Conservation (phyloP, 2,329 filamentous ascomycete genomes). For the Arthrobotrys sinensis region DNA sequence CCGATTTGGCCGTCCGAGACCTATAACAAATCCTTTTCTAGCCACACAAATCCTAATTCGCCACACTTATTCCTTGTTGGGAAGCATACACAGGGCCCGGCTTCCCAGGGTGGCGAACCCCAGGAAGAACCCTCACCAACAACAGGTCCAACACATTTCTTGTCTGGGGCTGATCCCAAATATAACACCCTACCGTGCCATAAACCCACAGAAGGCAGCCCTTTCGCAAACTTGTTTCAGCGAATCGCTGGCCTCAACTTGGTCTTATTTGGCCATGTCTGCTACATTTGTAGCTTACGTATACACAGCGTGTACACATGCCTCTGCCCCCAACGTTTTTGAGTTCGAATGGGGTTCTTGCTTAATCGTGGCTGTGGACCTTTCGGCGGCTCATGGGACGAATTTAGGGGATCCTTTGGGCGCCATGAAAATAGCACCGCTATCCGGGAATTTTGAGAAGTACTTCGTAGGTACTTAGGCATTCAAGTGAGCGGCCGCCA, state of each 20-base stretch:
- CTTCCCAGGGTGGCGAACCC: not conserved
- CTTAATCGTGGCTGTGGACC: constrained; percentile 16
- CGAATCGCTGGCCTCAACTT: constrained; percentile 21
- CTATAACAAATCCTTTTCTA: constrained; percentile 26
- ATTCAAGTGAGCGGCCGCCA: not conserved
- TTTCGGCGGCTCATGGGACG: constrained; percentile 28
- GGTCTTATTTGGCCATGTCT: not conserved
- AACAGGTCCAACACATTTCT: constrained; percentile 51
- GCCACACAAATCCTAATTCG: constrained; percentile 26
- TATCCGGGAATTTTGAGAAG: constrained; percentile 2
- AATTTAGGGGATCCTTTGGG: constrained; percentile 34
- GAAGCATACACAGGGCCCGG: constrained; percentile 11
- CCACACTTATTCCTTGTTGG: constrained; percentile 9
- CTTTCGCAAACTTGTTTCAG: constrained; percentile 3
- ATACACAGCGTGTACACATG: not conserved
- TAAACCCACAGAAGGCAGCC: constrained; percentile 4
- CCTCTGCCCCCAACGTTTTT: constrained; percentile 6
- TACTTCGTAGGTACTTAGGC: constrained; percentile 38
- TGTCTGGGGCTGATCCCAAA: constrained; percentile 35
- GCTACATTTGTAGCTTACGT: not conserved
- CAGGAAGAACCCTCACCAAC: constrained; percentile 9
- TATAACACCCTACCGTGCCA: constrained; percentile 45
- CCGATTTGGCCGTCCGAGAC: constrained; percentile 20
- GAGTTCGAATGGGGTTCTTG: not conserved
- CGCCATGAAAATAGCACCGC: not conserved